phyloP scores from a whole-genome alignment of 2,329 filamentous ascomycete species.

The Fusarium secorum region DNA sequence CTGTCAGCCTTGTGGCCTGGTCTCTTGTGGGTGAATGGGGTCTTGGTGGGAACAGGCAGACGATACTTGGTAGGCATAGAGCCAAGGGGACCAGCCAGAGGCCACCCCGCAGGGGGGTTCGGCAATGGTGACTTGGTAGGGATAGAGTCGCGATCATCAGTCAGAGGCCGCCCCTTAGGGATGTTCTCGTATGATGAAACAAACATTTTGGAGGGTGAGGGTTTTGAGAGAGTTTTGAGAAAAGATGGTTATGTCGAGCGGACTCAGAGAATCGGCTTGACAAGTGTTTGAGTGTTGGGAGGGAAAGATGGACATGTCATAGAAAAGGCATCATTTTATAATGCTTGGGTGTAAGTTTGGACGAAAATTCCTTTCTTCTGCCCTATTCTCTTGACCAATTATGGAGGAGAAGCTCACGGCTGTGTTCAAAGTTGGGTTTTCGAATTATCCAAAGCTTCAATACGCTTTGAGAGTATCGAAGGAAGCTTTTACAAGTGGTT shows the following conservation, averaged over 20 bases:
- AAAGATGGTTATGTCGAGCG: background rate
- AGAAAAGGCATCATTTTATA: background rate
- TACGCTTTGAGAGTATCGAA: background rate
- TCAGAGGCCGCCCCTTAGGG: background rate
- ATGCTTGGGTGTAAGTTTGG: background rate
- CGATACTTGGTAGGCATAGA: background rate
- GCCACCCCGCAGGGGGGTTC: background rate
- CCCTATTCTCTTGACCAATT: background rate
- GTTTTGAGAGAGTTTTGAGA: background rate
- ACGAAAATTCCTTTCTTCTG: background rate
- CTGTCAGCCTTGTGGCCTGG: background rate
- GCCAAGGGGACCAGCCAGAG: background rate
- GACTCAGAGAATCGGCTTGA: background rate
- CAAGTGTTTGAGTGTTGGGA: background rate
- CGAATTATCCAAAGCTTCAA: background rate
- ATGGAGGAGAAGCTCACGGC: background rate
- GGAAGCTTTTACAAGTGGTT: background rate
- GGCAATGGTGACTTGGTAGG: background rate
- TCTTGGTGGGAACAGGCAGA: background rate
- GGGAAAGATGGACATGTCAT: background rate
- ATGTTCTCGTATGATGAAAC: accelerated
- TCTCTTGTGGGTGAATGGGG: background rate
- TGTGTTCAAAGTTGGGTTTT: background rate
- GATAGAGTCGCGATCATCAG: background rate
- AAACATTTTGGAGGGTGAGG: accelerated